Conservation (phyloP, 1,139 yeast genomes). For the Tardiomyces blankii region DNA sequence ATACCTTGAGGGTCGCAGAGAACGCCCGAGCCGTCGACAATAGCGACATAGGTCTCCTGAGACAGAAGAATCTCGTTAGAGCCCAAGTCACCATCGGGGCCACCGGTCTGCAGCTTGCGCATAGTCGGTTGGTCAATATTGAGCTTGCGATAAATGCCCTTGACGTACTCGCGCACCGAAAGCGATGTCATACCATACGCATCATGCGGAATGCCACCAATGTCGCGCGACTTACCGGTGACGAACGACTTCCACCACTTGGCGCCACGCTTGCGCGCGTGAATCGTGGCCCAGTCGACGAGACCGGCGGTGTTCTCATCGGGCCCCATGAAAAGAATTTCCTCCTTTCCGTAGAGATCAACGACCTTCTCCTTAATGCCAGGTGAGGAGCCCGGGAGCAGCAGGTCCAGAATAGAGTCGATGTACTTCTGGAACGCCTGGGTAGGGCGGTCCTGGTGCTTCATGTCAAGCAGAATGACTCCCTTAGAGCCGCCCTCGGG, state of each 20-base stretch:
- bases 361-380: constrained; percentile 80
- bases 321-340: constrained; percentile 93
- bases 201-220: constrained; percentile 98
- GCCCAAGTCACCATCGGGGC: constrained; percentile 98
- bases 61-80: constrained; percentile 88
- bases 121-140: constrained; percentile 48
- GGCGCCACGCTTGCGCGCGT: constrained; percentile 87
- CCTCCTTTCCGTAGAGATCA: constrained; percentile 73
- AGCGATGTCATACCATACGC: constrained; percentile 96
- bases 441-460: constrained; percentile 72
- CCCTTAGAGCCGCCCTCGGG: constrained; percentile 99
- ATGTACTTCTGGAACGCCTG: constrained; percentile 88
- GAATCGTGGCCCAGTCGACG: constrained; percentile 98
- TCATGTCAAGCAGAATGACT: constrained; percentile 70
- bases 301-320: constrained; percentile 96
- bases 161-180: constrained; percentile 87
- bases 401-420: constrained; percentile 79
- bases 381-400: constrained; percentile 59
- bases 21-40: constrained; percentile 95
- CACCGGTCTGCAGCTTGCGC: constrained; percentile 90
- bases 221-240: constrained; percentile 84
- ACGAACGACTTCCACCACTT: constrained; percentile 99
- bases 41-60: constrained; percentile 72
- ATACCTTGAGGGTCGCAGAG: constrained; percentile 86
- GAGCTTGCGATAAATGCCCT: constrained; percentile 76